These are phyloP conservation scores for Tylopilus balloui DNA, from an alignment of 768 basidiomycete genomes.

Conservation along the genomic window DNA sequence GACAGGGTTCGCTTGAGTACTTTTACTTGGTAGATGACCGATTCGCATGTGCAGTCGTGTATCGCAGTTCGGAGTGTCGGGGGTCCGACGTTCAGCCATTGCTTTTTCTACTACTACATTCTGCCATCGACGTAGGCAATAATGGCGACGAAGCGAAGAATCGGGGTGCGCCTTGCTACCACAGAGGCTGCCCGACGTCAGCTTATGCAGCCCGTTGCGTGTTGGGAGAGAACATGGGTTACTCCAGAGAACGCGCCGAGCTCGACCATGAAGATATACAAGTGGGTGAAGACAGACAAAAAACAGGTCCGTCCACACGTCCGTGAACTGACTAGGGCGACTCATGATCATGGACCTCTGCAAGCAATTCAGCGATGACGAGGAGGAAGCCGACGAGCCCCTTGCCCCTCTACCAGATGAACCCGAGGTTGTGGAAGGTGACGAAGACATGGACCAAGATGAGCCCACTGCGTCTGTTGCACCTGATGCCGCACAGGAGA, in stretches of 20 bases:
- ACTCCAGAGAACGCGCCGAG: conserved; percentile 52
- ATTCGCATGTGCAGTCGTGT: neutral
- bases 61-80: conserved; percentile 9
- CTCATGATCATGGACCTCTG: conserved; percentile 6
- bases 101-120: neutral
- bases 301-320: conserved; percentile 51
- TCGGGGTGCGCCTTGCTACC: conserved; percentile 71
- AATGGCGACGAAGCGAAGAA: conserved; percentile 73
- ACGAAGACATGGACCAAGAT: conserved; percentile 73
- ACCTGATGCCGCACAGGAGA: conserved; percentile 37
- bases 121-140: neutral
- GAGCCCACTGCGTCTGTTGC: conserved; percentile 43
- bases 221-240: conserved; percentile 80
- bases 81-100: conserved; percentile 18
- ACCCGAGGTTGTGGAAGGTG: conserved; percentile 68
- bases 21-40: neutral
- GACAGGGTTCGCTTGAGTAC: neutral
- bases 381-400: conserved; percentile 74
- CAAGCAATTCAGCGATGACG: conserved; percentile 87
- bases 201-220: conserved; percentile 85
- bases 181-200: conserved; percentile 79
- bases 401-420: conserved; percentile 77
- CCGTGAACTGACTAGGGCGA: neutral
- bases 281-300: conserved; percentile 80
- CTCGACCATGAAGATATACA: conserved; percentile 61